Percentiles rank a stretch among this genome's conserved stretches.
Conservation (phyloP, 768 basidiomycete species). For the Phaeotremella skinneri region DNA sequence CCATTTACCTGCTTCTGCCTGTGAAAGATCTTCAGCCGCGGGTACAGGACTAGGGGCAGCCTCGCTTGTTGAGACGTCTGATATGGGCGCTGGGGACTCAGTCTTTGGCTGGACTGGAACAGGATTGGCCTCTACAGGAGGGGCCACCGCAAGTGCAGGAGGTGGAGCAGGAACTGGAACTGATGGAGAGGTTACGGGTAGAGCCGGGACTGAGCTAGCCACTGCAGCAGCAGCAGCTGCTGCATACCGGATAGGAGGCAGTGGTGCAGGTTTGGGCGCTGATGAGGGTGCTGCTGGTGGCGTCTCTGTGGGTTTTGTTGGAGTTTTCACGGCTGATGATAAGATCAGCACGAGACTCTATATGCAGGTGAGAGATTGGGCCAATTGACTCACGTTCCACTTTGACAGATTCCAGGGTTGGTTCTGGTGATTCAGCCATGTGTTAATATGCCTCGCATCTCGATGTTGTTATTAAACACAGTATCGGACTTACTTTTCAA, state of each 20-base stretch:
- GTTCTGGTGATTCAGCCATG: background rate
- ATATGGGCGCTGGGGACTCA: background rate
- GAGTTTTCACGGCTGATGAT: conserved; percentile 9
- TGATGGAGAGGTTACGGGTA: conserved; percentile 13
- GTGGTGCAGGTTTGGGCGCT: conserved; percentile 39
- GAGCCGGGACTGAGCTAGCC: conserved; percentile 27
- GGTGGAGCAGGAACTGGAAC: conserved; percentile 11
- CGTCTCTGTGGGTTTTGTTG: conserved; percentile 68
- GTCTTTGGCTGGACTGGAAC: conserved; percentile 10
- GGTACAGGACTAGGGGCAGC: background rate
- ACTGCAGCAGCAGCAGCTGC: conserved; percentile 78
- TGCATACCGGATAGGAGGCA: conserved; percentile 84
- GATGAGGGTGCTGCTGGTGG: conserved; percentile 52
- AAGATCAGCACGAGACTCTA: background rate
- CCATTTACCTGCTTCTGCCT: background rate
- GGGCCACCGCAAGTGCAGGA: background rate
- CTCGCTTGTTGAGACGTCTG: background rate
- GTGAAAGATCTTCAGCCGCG: background rate
- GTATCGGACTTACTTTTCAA: conserved; percentile 5
- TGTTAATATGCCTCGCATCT: no score
- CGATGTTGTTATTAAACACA: no score
- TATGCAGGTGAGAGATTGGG: background rate
- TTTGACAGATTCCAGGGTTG: background rate
- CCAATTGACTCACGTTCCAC: no score
- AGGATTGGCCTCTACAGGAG: conserved; percentile 15